Evolutionary conservation across 371 early-diverging fungal genomes (phyloP).

Genomic region (Blakeslea trispora): DNA sequence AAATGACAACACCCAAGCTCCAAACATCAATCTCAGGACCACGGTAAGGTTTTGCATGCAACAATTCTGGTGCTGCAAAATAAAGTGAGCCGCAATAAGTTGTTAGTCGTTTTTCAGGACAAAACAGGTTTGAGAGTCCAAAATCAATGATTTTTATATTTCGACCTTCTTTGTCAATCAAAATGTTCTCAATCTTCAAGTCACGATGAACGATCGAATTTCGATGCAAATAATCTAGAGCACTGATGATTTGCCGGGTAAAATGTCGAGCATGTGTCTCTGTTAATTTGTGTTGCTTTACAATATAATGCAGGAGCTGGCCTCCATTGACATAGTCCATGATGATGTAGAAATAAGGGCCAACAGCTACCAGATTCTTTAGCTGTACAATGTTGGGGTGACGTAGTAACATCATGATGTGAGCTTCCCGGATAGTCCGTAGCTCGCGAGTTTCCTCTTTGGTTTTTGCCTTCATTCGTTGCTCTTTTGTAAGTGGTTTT

Average conservation of each 20-base stretch:
- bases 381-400: slow-evolving; percentile 89
- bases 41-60: slow-evolving; percentile 82
- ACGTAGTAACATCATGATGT: slow-evolving; percentile 88
- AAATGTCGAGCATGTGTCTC: slow-evolving; percentile 89
- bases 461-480: slow-evolving; percentile 25
- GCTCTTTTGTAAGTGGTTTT: slow-evolving; percentile 21
- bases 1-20: slow-evolving; percentile 95
- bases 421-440: slow-evolving; percentile 87
- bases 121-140: slow-evolving; percentile 93
- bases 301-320: slow-evolving; percentile 87
- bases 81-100: slow-evolving; percentile 97
- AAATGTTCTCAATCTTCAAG: slow-evolving; percentile 95
- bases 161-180: slow-evolving; percentile 83
- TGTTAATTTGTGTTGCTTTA: slow-evolving; percentile 82
- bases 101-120: slow-evolving; percentile 71
- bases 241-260: slow-evolving; percentile 92
- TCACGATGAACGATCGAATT: slow-evolving; percentile 98
- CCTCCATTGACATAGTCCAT: slow-evolving; percentile 92
- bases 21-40: slow-evolving; percentile 97
- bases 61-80: slow-evolving; percentile 96
- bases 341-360: slow-evolving; percentile 85
- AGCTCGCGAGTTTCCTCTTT: slow-evolving; percentile 76
- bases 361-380: slow-evolving; percentile 79
- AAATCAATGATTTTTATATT: slow-evolving; percentile 92
- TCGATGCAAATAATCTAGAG: slow-evolving; percentile 90